Evolutionary conservation across 495 filamentous ascomycete genomes (phyloP).

Genomic region (Evansstolkia leycettana): DNA sequence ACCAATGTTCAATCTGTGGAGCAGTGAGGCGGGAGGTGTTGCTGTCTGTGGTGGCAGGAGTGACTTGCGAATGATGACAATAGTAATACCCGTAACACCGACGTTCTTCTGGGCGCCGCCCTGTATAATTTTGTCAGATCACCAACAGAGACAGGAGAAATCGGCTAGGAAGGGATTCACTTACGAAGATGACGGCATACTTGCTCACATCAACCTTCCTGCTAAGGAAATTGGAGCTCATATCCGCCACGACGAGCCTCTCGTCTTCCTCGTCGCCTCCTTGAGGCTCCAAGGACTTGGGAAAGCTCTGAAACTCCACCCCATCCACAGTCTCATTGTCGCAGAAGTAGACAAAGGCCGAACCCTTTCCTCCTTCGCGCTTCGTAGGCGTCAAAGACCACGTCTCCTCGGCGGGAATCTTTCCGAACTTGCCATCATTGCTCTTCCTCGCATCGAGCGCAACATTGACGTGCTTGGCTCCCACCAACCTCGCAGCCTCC

Average conservation of each 20-base stretch:
- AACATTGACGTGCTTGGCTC: conserved; percentile 67
- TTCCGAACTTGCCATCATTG: conserved; percentile 79
- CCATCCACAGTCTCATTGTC: conserved; percentile 75
- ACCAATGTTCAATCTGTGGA: conserved; percentile 49
- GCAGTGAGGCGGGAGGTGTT: conserved; percentile 45
- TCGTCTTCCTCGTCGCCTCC: conserved; percentile 51
- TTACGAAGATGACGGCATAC: conserved; percentile 33
- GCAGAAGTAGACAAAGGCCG: conserved; percentile 82
- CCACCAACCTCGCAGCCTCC: conserved; percentile 67
- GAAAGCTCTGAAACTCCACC: conserved; percentile 80
- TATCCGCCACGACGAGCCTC: conserved; percentile 45
- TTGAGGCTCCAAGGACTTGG: conserved; percentile 43
- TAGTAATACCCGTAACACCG: conserved; percentile 72
- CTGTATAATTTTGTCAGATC: conserved; percentile 12
- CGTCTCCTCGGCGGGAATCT: conserved; percentile 58
- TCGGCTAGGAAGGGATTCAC: not conserved
- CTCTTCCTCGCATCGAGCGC: conserved; percentile 54
- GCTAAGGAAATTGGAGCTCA: conserved; percentile 42
- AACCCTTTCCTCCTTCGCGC: too few species aligned
- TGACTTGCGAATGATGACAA: conserved; percentile 66
- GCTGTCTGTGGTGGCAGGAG: conserved; percentile 56
- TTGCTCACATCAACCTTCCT: conserved; percentile 54
- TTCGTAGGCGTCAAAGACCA: conserved; percentile 65
- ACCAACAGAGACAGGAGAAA: too few species aligned
- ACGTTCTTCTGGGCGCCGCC: conserved; percentile 93